A percentile compares a stretch with the other conserved stretches of the same genome.
These are phyloP conservation scores for Amylocarpus encephaloides DNA, from an alignment of 2,329 filamentous ascomycete species.

Conservation along the genomic window DNA sequence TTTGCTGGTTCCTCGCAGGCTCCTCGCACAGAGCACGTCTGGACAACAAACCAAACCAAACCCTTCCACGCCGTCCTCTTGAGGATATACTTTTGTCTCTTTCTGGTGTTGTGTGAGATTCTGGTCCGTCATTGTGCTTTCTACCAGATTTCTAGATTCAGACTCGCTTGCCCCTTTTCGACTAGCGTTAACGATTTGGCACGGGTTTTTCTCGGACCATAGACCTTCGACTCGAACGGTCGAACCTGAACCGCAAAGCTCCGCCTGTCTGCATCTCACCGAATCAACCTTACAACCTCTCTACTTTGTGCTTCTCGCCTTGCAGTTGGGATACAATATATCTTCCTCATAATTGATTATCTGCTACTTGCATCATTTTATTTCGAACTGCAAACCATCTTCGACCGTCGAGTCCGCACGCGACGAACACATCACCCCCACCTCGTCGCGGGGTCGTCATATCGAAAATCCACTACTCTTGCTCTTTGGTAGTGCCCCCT, in stretches of 20 bases:
- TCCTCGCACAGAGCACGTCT: too few relatives aligned
- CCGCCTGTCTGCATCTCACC: not conserved
- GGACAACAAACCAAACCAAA: not conserved
- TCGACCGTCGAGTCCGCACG: conserved; percentile 2
- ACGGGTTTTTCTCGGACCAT: too few relatives aligned
- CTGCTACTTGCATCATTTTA: not conserved
- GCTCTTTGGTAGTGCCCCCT: not conserved
- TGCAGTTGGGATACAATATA: not conserved
- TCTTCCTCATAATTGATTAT: not conserved
- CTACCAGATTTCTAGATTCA: not conserved
- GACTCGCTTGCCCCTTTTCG: not conserved
- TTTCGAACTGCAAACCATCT: not conserved
- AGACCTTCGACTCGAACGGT: not conserved
- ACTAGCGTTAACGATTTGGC: too few relatives aligned
- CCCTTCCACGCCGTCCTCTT: not conserved
- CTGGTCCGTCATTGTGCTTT: not conserved
- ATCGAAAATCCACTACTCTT: conserved; percentile 4
- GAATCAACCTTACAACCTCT: not conserved
- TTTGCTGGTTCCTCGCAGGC: too few relatives aligned
- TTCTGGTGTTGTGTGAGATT: not conserved
- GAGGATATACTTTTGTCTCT: not conserved
- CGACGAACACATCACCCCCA: conserved; percentile 18
- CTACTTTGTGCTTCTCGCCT: not conserved
- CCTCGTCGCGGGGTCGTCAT: conserved; percentile 23
- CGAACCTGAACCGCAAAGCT: not conserved